phyloP scores from a whole-genome alignment of 768 basidiomycete genomes.

The Symmetrospora coprosmae region DNA sequence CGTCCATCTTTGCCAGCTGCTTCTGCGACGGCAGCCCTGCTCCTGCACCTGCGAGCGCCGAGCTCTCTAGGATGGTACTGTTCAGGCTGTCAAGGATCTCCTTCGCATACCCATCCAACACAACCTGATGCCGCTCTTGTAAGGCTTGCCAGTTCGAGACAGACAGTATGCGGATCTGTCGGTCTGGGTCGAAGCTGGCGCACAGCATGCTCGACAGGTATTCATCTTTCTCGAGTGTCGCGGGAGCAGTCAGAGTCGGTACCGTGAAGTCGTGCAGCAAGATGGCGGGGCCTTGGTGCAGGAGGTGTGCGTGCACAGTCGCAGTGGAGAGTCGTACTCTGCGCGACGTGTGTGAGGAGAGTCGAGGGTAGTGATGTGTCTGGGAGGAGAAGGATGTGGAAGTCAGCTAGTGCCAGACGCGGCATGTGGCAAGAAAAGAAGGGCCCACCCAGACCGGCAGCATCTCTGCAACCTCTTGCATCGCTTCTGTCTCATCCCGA shows the following conservation, averaged over 20 bases:
- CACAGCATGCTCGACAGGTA: slow-evolving; percentile 1
- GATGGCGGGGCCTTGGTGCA: slow-evolving; percentile 27
- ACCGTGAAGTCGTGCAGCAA: not conserved
- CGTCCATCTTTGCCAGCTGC: no score
- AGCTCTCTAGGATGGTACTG: not conserved
- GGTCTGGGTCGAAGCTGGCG: not conserved
- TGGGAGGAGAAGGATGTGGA: not conserved
- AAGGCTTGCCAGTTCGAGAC: not conserved
- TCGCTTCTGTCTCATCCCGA: not conserved
- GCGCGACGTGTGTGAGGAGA: slow-evolving; percentile 11
- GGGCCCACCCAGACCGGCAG: slow-evolving; percentile 22
- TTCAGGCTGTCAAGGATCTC: not conserved
- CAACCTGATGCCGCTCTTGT: not conserved
- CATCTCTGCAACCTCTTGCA: not conserved
- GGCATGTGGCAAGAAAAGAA: not conserved
- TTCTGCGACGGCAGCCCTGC: not conserved
- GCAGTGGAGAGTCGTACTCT: slow-evolving; percentile 5
- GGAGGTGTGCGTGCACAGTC: slow-evolving; percentile 12
- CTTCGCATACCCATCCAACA: not conserved
- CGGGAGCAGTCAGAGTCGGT: not conserved
- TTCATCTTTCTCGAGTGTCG: not conserved
- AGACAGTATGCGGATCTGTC: slow-evolving; percentile 1
- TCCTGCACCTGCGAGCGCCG: not conserved
- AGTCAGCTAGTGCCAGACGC: not conserved
- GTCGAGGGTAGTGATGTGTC: slow-evolving; percentile 18